A percentile compares a stretch with the other conserved stretches of the same genome.
These are phyloP conservation scores for Phaeosphaeriaceae sp. DNA, from an alignment of 2,329 filamentous ascomycete species.

Conservation along the genomic window DNA sequence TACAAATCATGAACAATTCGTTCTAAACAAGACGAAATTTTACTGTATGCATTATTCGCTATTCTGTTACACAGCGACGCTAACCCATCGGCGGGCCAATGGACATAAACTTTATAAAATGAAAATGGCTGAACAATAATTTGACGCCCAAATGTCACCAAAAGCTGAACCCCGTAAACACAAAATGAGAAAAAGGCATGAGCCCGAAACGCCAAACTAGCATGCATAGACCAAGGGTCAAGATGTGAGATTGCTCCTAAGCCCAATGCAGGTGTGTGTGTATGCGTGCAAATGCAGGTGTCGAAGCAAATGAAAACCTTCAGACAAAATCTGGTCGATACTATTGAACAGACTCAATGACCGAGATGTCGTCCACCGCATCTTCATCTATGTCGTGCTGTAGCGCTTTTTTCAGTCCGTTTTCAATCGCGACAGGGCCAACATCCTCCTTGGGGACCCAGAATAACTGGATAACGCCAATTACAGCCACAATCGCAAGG, in stretches of 20 bases:
- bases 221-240: slow-evolving; percentile 18
- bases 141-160: slow-evolving; percentile 10
- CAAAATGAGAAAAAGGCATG: slow-evolving; percentile 4
- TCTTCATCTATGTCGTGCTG: slow-evolving; percentile 29
- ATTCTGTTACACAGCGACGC: no score
- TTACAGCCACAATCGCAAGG: slow-evolving; percentile 61
- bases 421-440: slow-evolving; percentile 39
- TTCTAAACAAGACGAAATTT: no score
- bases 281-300: background rate
- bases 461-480: slow-evolving; percentile 62
- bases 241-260: background rate
- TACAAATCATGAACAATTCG: no score
- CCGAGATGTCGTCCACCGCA: slow-evolving; percentile 35
- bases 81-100: no score
- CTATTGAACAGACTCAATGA: slow-evolving; percentile 36
- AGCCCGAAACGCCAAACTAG: slow-evolving; percentile 25
- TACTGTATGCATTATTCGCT: no score
- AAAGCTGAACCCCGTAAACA: slow-evolving; percentile 5
- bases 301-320: background rate
- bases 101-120: no score
- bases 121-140: slow-evolving; percentile 4
- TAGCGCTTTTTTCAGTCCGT: slow-evolving; percentile 38
- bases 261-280: background rate
- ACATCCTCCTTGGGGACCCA: slow-evolving; percentile 60
- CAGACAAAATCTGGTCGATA: background rate